A percentile compares a stretch with the other conserved stretches of the same genome.
These are phyloP conservation scores for Trichoderma asperellum DNA, from an alignment of 2,329 filamentous ascomycete species.

Conservation along the genomic window DNA sequence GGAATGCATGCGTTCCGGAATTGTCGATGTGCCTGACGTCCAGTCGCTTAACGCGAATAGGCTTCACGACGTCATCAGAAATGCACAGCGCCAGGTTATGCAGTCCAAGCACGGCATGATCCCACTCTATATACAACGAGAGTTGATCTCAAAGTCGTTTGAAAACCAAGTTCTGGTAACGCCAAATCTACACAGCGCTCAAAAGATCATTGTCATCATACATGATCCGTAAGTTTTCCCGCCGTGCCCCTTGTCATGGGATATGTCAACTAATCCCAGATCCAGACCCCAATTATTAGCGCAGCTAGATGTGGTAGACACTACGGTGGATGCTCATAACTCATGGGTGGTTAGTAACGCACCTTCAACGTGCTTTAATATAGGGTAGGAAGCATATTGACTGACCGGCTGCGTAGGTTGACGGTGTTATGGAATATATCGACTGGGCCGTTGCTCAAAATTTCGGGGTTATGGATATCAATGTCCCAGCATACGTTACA, in stretches of 20 bases:
- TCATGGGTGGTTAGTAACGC: slow-evolving; percentile 74
- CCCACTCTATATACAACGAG: slow-evolving; percentile 76
- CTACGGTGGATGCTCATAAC: slow-evolving; percentile 79
- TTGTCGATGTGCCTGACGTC: slow-evolving; percentile 59
- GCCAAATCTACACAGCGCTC: slow-evolving; percentile 66
- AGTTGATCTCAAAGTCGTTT: slow-evolving; percentile 73
- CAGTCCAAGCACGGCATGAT: slow-evolving; percentile 77
- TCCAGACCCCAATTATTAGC: slow-evolving; percentile 68
- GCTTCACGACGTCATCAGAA: slow-evolving; percentile 78
- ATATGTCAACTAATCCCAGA: slow-evolving; percentile 28
- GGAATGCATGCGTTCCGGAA: slow-evolving; percentile 80
- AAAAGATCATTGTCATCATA: slow-evolving; percentile 79
- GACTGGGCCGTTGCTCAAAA: slow-evolving; percentile 77
- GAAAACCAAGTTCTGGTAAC: slow-evolving; percentile 87
- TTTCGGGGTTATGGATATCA: slow-evolving; percentile 88
- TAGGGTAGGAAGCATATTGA: background rate
- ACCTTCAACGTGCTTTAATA: background rate
- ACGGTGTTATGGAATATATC: slow-evolving; percentile 79
- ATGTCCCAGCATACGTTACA: slow-evolving; percentile 79
- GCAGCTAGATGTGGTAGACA: slow-evolving; percentile 69
- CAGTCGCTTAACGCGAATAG: slow-evolving; percentile 60
- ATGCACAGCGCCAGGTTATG: slow-evolving; percentile 73
- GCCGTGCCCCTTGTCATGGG: background rate
- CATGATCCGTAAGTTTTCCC: slow-evolving; percentile 75
- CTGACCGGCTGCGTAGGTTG: slow-evolving; percentile 61